These are phyloP conservation scores for Austroboletus rostrupii DNA, from an alignment of 1,284 basidiomycete species.

Conservation along the genomic window DNA sequence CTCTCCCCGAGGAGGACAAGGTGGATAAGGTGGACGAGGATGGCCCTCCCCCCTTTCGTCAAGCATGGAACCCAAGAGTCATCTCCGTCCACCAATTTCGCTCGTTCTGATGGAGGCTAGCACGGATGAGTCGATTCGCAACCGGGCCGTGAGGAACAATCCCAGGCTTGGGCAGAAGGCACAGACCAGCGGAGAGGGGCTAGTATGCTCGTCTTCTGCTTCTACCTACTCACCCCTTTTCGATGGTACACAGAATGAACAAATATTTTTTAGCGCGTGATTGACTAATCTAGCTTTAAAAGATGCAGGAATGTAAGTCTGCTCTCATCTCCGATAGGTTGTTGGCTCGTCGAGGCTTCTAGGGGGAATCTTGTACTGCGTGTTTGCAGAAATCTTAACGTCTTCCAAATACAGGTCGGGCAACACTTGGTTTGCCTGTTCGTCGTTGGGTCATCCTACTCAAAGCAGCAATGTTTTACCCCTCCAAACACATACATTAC, in stretches of 20 bases:
- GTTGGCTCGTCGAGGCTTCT: slow-evolving; percentile 9
- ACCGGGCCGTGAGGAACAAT: slow-evolving; percentile 83
- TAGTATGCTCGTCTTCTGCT: slow-evolving; percentile 46
- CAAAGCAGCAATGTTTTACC: not conserved
- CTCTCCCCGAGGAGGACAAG: slow-evolving; percentile 17
- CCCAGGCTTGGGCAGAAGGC: slow-evolving; percentile 92
- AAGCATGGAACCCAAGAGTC: slow-evolving; percentile 23
- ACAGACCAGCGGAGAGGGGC: slow-evolving; percentile 78
- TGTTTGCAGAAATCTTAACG: too few species aligned
- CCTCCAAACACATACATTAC: slow-evolving; percentile 1
- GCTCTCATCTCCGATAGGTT: not conserved
- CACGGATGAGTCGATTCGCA: slow-evolving; percentile 66
- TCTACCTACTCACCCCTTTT: slow-evolving; percentile 36
- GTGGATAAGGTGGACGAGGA: slow-evolving; percentile 25
- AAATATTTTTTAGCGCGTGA: slow-evolving; percentile 75
- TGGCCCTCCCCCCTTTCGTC: slow-evolving; percentile 23
- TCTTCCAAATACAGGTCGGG: too few species aligned
- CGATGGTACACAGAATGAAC: slow-evolving; percentile 66
- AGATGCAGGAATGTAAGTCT: slow-evolving; percentile 52
- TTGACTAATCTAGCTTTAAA: slow-evolving; percentile 68
- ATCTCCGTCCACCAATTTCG: slow-evolving; percentile 26
- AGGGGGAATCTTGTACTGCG: too few species aligned
- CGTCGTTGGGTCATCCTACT: slow-evolving; percentile 5
- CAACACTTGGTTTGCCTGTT: not conserved
- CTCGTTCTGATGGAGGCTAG: slow-evolving; percentile 33